Base-by-base conservation (phyloP, 2,329 filamentous ascomycete species). In the Trichophyton equinum region DNA sequence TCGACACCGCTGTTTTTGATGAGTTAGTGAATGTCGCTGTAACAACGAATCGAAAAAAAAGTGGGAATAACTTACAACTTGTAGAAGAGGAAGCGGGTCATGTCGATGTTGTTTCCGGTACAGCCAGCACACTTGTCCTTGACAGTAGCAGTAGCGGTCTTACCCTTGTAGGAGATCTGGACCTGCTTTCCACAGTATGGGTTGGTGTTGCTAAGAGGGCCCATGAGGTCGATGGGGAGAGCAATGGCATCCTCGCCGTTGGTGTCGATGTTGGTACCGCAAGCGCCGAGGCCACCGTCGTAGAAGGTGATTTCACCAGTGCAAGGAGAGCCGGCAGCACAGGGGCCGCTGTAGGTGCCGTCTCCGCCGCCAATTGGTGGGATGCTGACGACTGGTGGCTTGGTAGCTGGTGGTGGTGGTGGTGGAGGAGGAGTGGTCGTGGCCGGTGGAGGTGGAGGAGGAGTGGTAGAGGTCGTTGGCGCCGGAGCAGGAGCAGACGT, bases 121-220 rank as follows among this genome's bases (percentile, higher is more conserved):
- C 89, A 94, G 67, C 85, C 85, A 74, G 82, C 81, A 79, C 89
- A 94, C 77, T 88, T 89, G 77, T 94, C 89, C 59, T 80, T 81
- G 63, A 91, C 82, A 2, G 67, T 80, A 63, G 83, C 88, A 1
- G 72, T 77, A 66, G 77, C 71, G 1, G 78, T 79, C 71, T 81
- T 81, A 71, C 87, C 87, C 57, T 80, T 77, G 70, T 77, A 77
- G 46, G 68, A 75, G 75, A 91, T 83, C 65, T 80, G 84, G 69
- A 91, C 81, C 57, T 75, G 83, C 76, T 84, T 81, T 71, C 84
- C 85, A 74, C 89, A 94, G 71, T 83, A 81, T 56, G 82, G 80
- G 78, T 91, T 88, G 67, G 73, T 76, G 76, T 88, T 89, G 68
- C 85, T 85, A 60, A 71, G 69, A 0, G 70, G 64, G 62, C 83